Percentiles rank a stretch among this genome's conserved stretches.
Conservation (phyloP, 768 basidiomycete genomes). For the Pleurotus tuber-regium region DNA sequence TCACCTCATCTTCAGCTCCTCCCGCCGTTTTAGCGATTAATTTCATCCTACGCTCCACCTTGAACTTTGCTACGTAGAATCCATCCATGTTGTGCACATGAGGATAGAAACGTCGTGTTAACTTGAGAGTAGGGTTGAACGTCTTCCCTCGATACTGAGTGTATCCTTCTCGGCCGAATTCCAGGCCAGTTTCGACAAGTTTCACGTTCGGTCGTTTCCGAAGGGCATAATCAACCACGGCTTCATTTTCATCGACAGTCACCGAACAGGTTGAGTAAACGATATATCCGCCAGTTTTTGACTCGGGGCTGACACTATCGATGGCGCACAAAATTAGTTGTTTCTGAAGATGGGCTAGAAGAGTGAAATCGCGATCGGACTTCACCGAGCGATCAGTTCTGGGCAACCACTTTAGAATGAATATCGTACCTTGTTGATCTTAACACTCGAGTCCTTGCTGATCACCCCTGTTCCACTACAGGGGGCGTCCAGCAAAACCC, state of each 20-base stretch:
- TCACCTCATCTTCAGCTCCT: slow-evolving; percentile 28
- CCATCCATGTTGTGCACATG: slow-evolving; percentile 99
- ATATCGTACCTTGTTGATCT: slow-evolving; percentile 86
- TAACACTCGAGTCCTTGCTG: slow-evolving; percentile 95
- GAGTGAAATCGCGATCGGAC: slow-evolving; percentile 93
- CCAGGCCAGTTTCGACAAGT: slow-evolving; percentile 89
- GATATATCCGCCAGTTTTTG: slow-evolving; percentile 88
- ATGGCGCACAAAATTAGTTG: slow-evolving; percentile 98
- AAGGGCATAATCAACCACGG: slow-evolving; percentile 96
- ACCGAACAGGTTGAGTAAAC: slow-evolving; percentile 99
- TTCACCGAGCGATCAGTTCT: slow-evolving; percentile 29
- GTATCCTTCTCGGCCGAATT: slow-evolving; percentile 92
- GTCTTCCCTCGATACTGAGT: slow-evolving; percentile 87
- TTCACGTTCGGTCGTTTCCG: slow-evolving; percentile 91
- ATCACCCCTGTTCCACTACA: slow-evolving; percentile 99
- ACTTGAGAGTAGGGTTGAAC: slow-evolving; percentile 73
- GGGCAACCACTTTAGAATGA: no score
- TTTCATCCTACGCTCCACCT: slow-evolving; percentile 80
- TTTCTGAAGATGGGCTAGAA: slow-evolving; percentile 97
- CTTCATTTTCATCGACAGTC: slow-evolving; percentile 97
- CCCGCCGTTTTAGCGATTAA: slow-evolving; percentile 24
- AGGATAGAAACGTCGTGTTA: slow-evolving; percentile 91
- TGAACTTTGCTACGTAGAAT: slow-evolving; percentile 98
- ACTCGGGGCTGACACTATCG: slow-evolving; percentile 88
- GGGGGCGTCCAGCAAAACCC: slow-evolving; percentile 95